Evolutionary conservation across 768 basidiomycete species (phyloP).

Genomic region (Tylopilus felleus): DNA sequence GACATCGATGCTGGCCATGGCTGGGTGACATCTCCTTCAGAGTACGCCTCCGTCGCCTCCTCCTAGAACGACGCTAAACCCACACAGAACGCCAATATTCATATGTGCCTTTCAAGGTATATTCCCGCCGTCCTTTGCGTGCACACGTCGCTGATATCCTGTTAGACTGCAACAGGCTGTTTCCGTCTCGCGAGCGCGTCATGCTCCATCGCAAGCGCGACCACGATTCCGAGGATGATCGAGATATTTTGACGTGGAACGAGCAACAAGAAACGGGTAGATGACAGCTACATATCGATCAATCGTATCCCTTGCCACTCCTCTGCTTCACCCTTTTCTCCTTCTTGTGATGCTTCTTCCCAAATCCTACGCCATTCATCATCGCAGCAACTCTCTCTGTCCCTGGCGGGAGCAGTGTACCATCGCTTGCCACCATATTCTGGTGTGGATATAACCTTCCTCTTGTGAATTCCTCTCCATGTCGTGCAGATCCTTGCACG

Average conservation of each 20-base stretch:
- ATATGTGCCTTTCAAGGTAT: slow-evolving; percentile 67
- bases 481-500: slow-evolving; percentile 54
- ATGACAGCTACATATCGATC: slow-evolving; percentile 1
- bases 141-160: background rate
- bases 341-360: slow-evolving; percentile 87
- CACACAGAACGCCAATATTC: slow-evolving; percentile 69
- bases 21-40: slow-evolving; percentile 59
- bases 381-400: slow-evolving; percentile 39
- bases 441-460: slow-evolving; percentile 79
- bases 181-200: slow-evolving; percentile 64
- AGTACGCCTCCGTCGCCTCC: slow-evolving; percentile 42
- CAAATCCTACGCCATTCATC: slow-evolving; percentile 37
- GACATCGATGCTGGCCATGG: slow-evolving; percentile 52
- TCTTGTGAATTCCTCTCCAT: slow-evolving; percentile 61
- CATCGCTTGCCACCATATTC: slow-evolving; percentile 73
- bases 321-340: slow-evolving; percentile 80
- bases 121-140: background rate
- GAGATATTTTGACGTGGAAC: slow-evolving; percentile 72
- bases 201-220: slow-evolving; percentile 73
- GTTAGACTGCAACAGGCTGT: slow-evolving; percentile 66
- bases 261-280: slow-evolving; percentile 31
- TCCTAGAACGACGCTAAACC: slow-evolving; percentile 2
- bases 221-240: slow-evolving; percentile 55
- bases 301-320: slow-evolving; percentile 92
- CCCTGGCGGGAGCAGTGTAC: slow-evolving; percentile 51